Evolutionary conservation across 371 early-diverging fungal genomes (phyloP).

Genomic region (Mortierella sp.): DNA sequence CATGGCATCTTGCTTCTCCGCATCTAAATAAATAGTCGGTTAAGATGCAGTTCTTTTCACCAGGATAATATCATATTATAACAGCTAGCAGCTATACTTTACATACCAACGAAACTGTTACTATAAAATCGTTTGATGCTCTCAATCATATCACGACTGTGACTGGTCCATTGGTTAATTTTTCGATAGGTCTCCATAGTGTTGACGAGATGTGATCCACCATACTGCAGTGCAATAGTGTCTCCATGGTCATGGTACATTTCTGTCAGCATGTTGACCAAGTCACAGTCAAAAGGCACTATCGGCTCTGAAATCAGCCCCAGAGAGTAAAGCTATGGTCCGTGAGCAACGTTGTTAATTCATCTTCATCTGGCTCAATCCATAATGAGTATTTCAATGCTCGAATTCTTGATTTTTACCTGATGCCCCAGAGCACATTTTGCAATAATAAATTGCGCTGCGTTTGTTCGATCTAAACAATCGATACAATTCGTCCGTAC

Average conservation of each 20-base stretch:
- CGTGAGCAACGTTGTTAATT: not conserved
- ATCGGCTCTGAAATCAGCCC: slow-evolving; percentile 85
- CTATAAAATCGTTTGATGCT: slow-evolving; percentile 91
- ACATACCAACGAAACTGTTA: slow-evolving; percentile 91
- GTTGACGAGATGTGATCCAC: slow-evolving; percentile 98
- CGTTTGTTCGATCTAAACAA: slow-evolving; percentile 99
- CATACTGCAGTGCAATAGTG: slow-evolving; percentile 98
- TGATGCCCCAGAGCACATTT: slow-evolving; percentile 95
- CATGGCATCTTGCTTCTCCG: slow-evolving; percentile 97
- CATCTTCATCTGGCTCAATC: not conserved
- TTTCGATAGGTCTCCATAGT: slow-evolving; percentile 97
- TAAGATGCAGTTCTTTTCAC: not conserved
- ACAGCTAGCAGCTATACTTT: not conserved
- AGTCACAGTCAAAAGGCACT: slow-evolving; percentile 94
- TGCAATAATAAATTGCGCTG: slow-evolving; percentile 97
- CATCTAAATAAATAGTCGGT: slow-evolving; percentile 67
- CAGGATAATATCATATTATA: not conserved
- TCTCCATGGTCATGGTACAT: slow-evolving; percentile 99
- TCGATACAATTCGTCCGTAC: slow-evolving; percentile 99
- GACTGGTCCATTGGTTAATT: slow-evolving; percentile 93
- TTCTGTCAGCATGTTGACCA: slow-evolving; percentile 91
- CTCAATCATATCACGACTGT: slow-evolving; percentile 96
- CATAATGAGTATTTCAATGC: too few relatives aligned
- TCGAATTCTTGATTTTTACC: slow-evolving; percentile 48
- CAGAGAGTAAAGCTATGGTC: slow-evolving; percentile 83